These are phyloP conservation scores for Triangularia setosa DNA, from an alignment of 2,329 filamentous ascomycete genomes.

Conservation along the genomic window DNA sequence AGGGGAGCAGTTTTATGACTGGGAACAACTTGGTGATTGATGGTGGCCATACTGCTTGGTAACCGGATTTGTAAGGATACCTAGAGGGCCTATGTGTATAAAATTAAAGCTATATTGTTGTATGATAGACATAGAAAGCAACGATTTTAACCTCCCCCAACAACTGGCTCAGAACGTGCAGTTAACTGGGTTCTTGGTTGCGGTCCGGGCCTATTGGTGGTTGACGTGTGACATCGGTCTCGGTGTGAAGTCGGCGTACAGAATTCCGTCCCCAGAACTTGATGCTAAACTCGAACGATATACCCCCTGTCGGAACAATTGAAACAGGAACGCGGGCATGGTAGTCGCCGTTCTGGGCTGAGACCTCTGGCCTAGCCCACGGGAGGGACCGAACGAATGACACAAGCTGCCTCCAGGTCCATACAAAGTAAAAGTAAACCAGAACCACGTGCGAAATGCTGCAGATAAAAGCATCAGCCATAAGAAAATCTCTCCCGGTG, in stretches of 20 bases:
- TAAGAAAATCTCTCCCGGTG: too few species aligned
- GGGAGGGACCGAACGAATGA: neutral
- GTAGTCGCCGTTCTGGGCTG: neutral
- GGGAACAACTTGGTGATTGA: constrained; percentile 66
- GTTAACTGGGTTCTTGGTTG: too few species aligned
- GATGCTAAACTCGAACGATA: neutral
- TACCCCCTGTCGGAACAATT: neutral
- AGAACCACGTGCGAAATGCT: neutral
- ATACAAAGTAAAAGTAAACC: neutral
- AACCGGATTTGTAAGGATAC: constrained; percentile 16
- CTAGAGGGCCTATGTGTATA: neutral
- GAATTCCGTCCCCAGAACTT: neutral
- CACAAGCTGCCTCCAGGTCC: neutral
- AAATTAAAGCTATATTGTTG: neutral
- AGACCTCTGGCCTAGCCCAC: neutral
- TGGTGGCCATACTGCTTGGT: constrained; percentile 64
- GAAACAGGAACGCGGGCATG: neutral
- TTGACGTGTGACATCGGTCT: too few species aligned
- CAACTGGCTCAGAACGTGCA: too few species aligned
- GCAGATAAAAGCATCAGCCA: neutral
- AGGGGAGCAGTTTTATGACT: constrained; percentile 67
- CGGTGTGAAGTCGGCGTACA: too few species aligned
- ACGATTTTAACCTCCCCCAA: too few species aligned
- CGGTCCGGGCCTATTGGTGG: too few species aligned
- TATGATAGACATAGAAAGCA: neutral